A percentile compares a stretch with the other conserved stretches of the same genome.
Evolutionary conservation across 768 basidiomycete species (phyloP).

Genomic region (Suillus alpinus): DNA sequence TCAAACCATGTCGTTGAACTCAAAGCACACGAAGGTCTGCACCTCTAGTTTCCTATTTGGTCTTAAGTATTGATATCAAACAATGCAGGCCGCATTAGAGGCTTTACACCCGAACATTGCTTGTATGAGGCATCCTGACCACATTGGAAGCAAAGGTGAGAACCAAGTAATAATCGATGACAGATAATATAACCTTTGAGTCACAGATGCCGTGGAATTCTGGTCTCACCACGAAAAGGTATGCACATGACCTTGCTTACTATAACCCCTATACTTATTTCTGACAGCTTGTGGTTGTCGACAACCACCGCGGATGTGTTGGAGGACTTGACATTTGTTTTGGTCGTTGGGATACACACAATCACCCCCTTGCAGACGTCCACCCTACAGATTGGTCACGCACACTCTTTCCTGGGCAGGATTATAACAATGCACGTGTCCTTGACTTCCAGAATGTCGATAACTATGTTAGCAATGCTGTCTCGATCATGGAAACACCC

Average conservation of each 20-base stretch:
- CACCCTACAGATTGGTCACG: conserved; percentile 82
- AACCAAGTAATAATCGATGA: not conserved
- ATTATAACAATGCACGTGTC: conserved; percentile 88
- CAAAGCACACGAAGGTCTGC: conserved; percentile 75
- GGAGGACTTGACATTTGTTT: conserved; percentile 97
- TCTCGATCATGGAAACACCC: conserved; percentile 64
- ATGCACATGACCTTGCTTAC: not conserved
- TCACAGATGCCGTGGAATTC: conserved; percentile 71
- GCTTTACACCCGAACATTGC: conserved; percentile 83
- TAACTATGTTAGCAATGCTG: conserved; percentile 67
- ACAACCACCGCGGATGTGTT: conserved; percentile 81
- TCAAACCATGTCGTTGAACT: conserved; percentile 87
- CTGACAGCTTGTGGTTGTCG: conserved; percentile 69
- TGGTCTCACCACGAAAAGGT: conserved; percentile 94
- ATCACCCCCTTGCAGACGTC: conserved; percentile 86
- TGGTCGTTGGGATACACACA: conserved; percentile 95
- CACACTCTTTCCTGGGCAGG: conserved; percentile 91
- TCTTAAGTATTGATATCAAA: not conserved
- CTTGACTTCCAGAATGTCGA: conserved; percentile 84
- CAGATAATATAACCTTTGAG: not conserved
- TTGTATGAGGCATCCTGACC: conserved; percentile 88
- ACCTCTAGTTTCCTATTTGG: no score
- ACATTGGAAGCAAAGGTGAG: conserved; percentile 74
- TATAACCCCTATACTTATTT: not conserved
- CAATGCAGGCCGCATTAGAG: conserved; percentile 64